Evolutionary conservation across 371 early-diverging fungal species (phyloP), one percentile per base, ranked within the genome.

Genomic region (Mucor lusitanicus): DNA sequence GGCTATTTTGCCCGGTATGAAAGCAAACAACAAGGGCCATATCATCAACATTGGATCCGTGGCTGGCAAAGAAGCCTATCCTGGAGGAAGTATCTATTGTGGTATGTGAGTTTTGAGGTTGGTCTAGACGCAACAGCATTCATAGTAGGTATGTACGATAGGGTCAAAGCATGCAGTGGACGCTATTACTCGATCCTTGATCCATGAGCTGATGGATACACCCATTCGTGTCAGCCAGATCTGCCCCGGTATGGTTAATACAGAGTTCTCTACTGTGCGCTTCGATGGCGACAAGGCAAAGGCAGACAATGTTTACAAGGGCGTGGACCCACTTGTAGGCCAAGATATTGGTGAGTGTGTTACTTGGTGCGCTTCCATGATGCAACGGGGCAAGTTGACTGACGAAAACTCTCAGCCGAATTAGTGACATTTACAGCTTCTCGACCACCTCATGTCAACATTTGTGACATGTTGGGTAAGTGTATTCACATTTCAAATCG

Each of bases 41-140:
- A 89, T 97, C 61, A 92, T 97, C 71, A 96, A 95, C 75, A 81
- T 97, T 70, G 88, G 92, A 2, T 93, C 93, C 2, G 93, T 96
- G 27, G 88, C 94, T 32, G 86, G 86, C 15, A 84, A 82, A 42
- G 84, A 88, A 70, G 78, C 81, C 23, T 92, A 93, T 71, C 80
- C 88, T 1, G 87, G 86, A 19, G 96, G 96, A 6, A 88, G 92
- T 37, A 81, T 95, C 23, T 96, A 97, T 72, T 94, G 97, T 64
- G 82, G 81, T 81, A 78, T 32, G 33, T 56, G 25, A 28, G 46
- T 3, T 7, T 46, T 1, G 12, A n/a, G 8, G 5, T 6, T 35
- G 2, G 40, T 40, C 17, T 40, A 3, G 21, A 21, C n/a, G n/a
- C n/a, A n/a, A n/a, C n/a, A n/a, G n/a, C n/a, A n/a, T n/a, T n/a